phyloP scores from a whole-genome alignment of 108 stramenopile species.

The Skeletonema marinoi region DNA sequence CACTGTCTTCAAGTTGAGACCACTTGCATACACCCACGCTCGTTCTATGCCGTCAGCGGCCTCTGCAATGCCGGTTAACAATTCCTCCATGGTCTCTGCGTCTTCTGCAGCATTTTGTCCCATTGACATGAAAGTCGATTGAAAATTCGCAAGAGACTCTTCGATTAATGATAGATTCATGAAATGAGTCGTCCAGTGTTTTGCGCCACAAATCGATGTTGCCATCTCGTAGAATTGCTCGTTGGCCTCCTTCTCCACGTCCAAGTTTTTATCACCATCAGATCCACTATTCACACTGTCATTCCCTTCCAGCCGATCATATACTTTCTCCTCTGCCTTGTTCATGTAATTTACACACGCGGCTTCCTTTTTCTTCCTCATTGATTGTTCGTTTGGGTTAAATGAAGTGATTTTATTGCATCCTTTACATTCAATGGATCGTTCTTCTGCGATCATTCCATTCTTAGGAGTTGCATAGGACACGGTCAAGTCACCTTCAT shows the following conservation, averaged over 20 bases:
- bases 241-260: constrained; percentile 37
- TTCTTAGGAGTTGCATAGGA: constrained; percentile 49
- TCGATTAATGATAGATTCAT: constrained; percentile 40
- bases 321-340: constrained; percentile 42
- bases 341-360: constrained; percentile 30
- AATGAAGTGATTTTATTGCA: constrained; percentile 16
- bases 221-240: constrained; percentile 48
- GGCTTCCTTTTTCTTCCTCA: constrained; percentile 34
- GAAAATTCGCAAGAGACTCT: constrained; percentile 36
- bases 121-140: constrained; percentile 37
- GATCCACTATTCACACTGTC: neutral
- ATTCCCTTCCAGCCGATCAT: constrained; percentile 24
- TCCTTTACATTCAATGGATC: constrained; percentile 17
- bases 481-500: constrained; percentile 21
- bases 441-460: constrained; percentile 21
- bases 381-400: constrained; percentile 3
- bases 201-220: constrained; percentile 38
- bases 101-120: constrained; percentile 32
- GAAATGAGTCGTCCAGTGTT: constrained; percentile 50
- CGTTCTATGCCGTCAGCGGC: constrained; percentile 79
- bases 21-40: constrained; percentile 53
- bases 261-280: neutral
- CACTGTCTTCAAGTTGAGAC: constrained; percentile 51
- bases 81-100: constrained; percentile 41
- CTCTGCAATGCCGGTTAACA: constrained; percentile 63